These are phyloP conservation scores for Rhynchosporium graminicola DNA, from an alignment of 2,329 filamentous ascomycete genomes.

Conservation along the genomic window DNA sequence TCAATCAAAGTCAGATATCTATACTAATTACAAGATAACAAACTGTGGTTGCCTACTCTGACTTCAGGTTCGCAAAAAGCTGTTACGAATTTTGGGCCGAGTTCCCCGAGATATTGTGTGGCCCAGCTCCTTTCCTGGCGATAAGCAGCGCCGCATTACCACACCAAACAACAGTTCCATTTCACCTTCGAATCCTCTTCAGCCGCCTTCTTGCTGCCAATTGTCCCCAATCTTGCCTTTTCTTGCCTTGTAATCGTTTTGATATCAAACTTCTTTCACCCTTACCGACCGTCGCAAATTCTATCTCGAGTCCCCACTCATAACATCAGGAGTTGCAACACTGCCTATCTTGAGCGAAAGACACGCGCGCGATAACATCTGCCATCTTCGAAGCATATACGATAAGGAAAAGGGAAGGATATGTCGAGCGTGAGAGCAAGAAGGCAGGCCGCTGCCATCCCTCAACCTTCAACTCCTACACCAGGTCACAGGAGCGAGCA, in stretches of 20 bases:
- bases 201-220: conserved; percentile 7
- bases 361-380: conserved; percentile 26
- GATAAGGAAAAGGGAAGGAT: conserved; percentile 14
- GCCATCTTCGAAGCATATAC: conserved; percentile 11
- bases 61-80: too few relatives aligned
- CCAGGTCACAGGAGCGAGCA: conserved; percentile 31
- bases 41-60: too few relatives aligned
- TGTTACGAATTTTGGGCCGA: background rate
- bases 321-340: conserved; percentile 18
- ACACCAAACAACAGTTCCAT: conserved; percentile 26
- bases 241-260: conserved; percentile 7
- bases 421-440: conserved; percentile 40
- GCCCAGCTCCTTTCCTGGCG: conserved; percentile 13
- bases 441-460: conserved; percentile 38
- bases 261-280: background rate
- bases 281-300: background rate
- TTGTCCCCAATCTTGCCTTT: background rate
- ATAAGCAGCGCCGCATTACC: conserved; percentile 17
- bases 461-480: conserved; percentile 36
- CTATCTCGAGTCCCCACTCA: background rate
- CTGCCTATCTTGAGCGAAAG: conserved; percentile 17
- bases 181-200: conserved; percentile 32
- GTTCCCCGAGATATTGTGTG: conserved; percentile 12
- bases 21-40: too few relatives aligned
- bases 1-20: too few relatives aligned